Evolutionary conservation across 495 filamentous ascomycete species (phyloP), one percentile per base, ranked within the genome.

Genomic region (Filosporella fistucella): DNA sequence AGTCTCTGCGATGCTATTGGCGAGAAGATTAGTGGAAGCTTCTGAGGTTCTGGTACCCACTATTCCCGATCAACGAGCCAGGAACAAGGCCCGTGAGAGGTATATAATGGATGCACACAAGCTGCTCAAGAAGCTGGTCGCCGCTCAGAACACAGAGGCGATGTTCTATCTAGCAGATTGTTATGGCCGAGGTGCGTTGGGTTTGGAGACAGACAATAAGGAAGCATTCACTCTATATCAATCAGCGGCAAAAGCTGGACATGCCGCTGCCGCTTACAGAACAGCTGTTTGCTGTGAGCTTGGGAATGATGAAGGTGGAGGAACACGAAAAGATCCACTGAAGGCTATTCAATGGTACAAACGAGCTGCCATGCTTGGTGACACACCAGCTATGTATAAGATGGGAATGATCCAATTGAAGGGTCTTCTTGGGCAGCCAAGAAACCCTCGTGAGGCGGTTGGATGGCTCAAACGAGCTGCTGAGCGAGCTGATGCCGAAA

Each of bases 291-390:
- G 93, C 70, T 96, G 91, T 62, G 93, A 98, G 61, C 85, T 98
- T 44, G 93, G 93, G n/a, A 78, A 86, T 32, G 90, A 96, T 58
- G 88, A 93, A 56, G 88, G 89, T 36, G 91, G 91, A 42, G 93
- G 93, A 14, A 96, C 93, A 10, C 80, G 84, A 40, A 86, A 88
- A 51, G 93, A 98, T 62, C 86, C 88, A 3, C 65, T 88, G 55
- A 96, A 96, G 68, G 89, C 93, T 8, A 88, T 97, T 23, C 90
- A 96, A 59, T 98, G 93, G 93, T 98, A 97, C 63, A 90, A 89
- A 62, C 88, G 90, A 16, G 89, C 91, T 11, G 90, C 93, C 1
- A 79, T 85, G 6, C 72, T 96, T 4, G 93, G 93, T 11, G 91
- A 97, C 57, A 85, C 86, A 0, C 84, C 90, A 0, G 93, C 91